phyloP scores from a whole-genome alignment of 2,329 filamentous ascomycete genomes.

The Microdochium nivale region DNA sequence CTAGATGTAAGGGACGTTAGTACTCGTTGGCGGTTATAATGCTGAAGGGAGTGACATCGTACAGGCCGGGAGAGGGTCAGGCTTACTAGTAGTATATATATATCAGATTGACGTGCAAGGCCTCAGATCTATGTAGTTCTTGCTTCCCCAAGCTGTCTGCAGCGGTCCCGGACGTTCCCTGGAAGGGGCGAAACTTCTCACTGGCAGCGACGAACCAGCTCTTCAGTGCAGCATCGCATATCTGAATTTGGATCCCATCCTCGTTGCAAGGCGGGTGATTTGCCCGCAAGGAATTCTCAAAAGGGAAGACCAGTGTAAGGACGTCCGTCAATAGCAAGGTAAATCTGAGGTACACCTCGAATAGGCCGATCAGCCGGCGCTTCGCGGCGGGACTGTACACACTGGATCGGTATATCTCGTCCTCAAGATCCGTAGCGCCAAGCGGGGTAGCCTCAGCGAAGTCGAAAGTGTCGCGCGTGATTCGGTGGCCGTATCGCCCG shows the following conservation, averaged over 20 bases:
- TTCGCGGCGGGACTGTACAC: neutral
- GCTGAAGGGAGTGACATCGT: neutral
- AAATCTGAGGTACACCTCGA: neutral
- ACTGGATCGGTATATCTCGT: neutral
- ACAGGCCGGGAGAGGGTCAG: neutral
- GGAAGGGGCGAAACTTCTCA: neutral
- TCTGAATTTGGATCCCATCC: neutral
- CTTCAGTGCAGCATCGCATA: neutral
- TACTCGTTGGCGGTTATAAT: neutral
- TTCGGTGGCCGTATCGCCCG: neutral
- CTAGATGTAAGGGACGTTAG: neutral
- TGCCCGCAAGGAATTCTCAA: neutral
- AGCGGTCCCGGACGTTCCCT: neutral
- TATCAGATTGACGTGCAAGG: neutral
- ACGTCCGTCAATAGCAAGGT: neutral
- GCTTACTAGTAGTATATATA: neutral
- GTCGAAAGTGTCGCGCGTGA: neutral
- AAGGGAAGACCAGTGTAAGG: neutral
- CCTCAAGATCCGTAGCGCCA: neutral
- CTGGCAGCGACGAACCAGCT: neutral
- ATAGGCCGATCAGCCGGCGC: neutral
- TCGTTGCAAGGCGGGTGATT: neutral
- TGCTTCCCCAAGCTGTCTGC: neutral
- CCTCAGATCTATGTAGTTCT: neutral
- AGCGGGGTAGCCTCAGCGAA: neutral